These are phyloP conservation scores for Poa pratensis DNA, from an alignment of 176 grass and related monocot genomes.

Conservation along the genomic window DNA sequence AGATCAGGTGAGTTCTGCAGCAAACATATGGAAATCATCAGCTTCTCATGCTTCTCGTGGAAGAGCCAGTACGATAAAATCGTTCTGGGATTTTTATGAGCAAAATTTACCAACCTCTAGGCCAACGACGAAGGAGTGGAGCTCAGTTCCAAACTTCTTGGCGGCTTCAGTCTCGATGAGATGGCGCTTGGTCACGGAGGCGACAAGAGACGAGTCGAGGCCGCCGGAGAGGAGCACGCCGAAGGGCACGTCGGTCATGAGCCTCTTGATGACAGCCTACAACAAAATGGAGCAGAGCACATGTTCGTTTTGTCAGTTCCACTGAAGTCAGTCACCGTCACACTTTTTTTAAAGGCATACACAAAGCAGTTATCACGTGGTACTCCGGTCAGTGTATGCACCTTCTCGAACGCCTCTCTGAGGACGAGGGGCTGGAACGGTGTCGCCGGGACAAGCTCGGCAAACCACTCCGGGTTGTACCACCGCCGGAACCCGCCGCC, in stretches of 20 bases:
- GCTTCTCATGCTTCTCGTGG: not conserved
- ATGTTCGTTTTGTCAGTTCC: conserved; percentile 17
- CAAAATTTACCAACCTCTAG: conserved; percentile 58
- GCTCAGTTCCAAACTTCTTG: conserved; percentile 79
- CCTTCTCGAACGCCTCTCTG: conserved; percentile 91
- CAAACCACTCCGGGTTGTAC: conserved; percentile 86
- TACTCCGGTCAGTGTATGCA: not conserved
- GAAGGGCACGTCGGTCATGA: conserved; percentile 96
- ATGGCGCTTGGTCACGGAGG: conserved; percentile 83
- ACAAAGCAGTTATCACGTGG: not conserved
- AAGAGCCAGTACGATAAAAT: not conserved
- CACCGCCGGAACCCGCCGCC: conserved; percentile 63
- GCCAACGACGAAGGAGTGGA: conserved; percentile 96
- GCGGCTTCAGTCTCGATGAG: conserved; percentile 87
- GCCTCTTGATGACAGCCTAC: conserved; percentile 91
- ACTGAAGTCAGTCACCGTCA: not conserved
- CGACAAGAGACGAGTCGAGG: conserved; percentile 90
- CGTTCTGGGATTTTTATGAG: not conserved
- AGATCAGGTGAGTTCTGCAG: conserved; percentile 86
- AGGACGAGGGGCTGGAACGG: conserved; percentile 66
- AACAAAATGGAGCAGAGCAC: not conserved
- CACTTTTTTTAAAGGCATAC: not conserved
- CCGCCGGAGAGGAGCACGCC: conserved; percentile 92
- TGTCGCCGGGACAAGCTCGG: conserved; percentile 64
- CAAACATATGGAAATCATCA: not conserved